A percentile compares a stretch with the other conserved stretches of the same genome.
Evolutionary conservation across 768 basidiomycete genomes (phyloP).

Genomic region (Pisolithus sp.): DNA sequence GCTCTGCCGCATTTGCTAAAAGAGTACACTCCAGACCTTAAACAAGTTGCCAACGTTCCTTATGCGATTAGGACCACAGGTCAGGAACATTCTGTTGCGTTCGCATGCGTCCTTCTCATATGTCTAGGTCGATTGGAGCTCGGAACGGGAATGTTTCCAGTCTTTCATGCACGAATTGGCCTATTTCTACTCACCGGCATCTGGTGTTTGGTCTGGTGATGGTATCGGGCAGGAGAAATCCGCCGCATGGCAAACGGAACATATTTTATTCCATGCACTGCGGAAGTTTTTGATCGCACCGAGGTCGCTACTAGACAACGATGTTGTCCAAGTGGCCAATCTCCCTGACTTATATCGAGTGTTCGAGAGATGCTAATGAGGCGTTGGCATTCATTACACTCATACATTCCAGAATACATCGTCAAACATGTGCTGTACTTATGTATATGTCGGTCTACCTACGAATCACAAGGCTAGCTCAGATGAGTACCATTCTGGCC

Average conservation of each 20-base stretch:
- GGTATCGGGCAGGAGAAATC: slow-evolving; percentile 42
- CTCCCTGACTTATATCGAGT: slow-evolving; percentile 90
- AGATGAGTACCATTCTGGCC: slow-evolving; percentile 38
- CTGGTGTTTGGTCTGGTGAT: slow-evolving; percentile 20
- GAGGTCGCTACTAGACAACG: slow-evolving; percentile 57
- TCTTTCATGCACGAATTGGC: slow-evolving; percentile 85
- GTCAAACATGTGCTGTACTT: background rate
- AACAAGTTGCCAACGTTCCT: slow-evolving; percentile 84
- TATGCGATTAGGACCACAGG: slow-evolving; percentile 90
- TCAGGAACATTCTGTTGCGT: slow-evolving; percentile 22
- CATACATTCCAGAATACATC: too few relatives aligned
- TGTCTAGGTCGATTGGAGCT: slow-evolving; percentile 81
- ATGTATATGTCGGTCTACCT: background rate
- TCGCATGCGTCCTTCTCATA: slow-evolving; percentile 2
- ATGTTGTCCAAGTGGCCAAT: slow-evolving; percentile 84
- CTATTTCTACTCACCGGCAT: slow-evolving; percentile 73
- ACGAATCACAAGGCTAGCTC: slow-evolving; percentile 3
- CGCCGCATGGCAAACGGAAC: slow-evolving; percentile 82
- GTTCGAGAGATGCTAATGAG: slow-evolving; percentile 79
- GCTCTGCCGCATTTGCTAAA: slow-evolving; percentile 76
- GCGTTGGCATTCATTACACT: too few relatives aligned
- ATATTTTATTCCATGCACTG: slow-evolving; percentile 83
- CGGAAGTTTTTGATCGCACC: slow-evolving; percentile 68
- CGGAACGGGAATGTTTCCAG: slow-evolving; percentile 80
- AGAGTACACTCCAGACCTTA: slow-evolving; percentile 87